These are phyloP conservation scores for Arthrinium phaeospermum DNA, from an alignment of 2,329 filamentous ascomycete species.

Conservation along the genomic window DNA sequence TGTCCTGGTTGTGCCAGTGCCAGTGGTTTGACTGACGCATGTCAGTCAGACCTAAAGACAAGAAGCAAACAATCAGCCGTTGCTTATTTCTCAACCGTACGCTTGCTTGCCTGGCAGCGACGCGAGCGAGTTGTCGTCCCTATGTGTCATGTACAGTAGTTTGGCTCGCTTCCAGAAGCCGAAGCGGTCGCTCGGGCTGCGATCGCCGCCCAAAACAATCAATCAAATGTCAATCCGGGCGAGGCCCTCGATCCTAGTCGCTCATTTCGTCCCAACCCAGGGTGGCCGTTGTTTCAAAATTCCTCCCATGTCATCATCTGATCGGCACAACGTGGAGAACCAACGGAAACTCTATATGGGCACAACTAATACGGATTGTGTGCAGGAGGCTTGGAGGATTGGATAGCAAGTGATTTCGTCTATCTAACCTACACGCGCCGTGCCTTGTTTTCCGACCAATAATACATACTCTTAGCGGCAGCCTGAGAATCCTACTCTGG, in stretches of 20 bases:
- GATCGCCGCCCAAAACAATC: not conserved
- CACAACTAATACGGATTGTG: not conserved
- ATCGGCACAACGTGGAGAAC: constrained; percentile 2
- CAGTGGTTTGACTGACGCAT: not conserved
- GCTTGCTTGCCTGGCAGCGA: not conserved
- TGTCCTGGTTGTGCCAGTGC: not conserved
- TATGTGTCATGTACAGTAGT: not conserved
- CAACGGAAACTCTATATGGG: not conserved
- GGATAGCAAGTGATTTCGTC: not conserved
- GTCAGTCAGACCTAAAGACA: constrained; percentile 14
- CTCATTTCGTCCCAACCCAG: constrained; percentile 12
- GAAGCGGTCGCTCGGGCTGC: not conserved
- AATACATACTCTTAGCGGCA: not conserved
- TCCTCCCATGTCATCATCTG: constrained; percentile 14
- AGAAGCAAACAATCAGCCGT: not conserved
- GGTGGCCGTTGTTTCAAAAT: constrained; percentile 11
- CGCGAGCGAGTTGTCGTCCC: not conserved
- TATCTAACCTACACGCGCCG: not conserved
- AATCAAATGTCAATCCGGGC: not conserved
- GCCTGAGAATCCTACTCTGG: not conserved
- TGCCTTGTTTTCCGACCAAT: not conserved
- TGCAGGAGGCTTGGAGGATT: not conserved
- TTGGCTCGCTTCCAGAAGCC: not conserved
- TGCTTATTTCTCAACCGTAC: not conserved
- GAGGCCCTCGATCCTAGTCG: not conserved